A percentile compares a stretch with the other conserved stretches of the same genome.
These are phyloP conservation scores for Aspergillus vadensis DNA, from an alignment of 2,329 filamentous ascomycete genomes.

Conservation along the genomic window DNA sequence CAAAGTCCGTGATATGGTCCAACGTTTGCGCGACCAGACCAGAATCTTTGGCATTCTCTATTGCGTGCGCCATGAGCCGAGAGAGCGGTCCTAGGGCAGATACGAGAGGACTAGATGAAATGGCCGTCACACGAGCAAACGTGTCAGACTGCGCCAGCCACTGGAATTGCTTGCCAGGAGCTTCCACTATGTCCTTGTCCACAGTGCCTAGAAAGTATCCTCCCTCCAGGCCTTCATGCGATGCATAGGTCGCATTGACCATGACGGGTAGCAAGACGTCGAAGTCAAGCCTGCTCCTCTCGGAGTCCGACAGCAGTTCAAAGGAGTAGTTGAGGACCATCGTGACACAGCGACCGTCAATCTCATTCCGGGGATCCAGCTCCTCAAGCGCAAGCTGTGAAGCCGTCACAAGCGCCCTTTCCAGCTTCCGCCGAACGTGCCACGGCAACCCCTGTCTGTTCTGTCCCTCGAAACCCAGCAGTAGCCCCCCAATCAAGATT, in stretches of 20 bases:
- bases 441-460: constrained; percentile 65
- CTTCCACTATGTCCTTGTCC: constrained; percentile 65
- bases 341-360: constrained; percentile 58
- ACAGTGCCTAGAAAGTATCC: constrained; percentile 74
- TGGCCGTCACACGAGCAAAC: constrained; percentile 58
- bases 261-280: constrained; percentile 70
- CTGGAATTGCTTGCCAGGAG: constrained; percentile 57
- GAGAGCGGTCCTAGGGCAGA: constrained; percentile 64
- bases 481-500: constrained; percentile 74
- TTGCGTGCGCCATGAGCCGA: constrained; percentile 61
- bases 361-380: constrained; percentile 52
- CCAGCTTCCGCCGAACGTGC: constrained; percentile 66
- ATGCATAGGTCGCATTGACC: constrained; percentile 68
- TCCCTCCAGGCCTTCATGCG: constrained; percentile 71
- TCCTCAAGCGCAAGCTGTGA: constrained; percentile 72
- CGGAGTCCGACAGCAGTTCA: constrained; percentile 64
- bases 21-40: constrained; percentile 45
- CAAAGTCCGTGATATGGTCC: constrained; percentile 69
- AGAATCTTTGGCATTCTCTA: constrained; percentile 58
- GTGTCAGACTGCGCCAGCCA: constrained; percentile 66
- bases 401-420: constrained; percentile 72
- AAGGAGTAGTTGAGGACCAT: constrained; percentile 78
- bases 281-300: constrained; percentile 64
- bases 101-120: constrained; percentile 60
- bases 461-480: constrained; percentile 72